Base-by-base conservation (phyloP, 306 rosid species). In the Ceratonia siliqua region DNA sequence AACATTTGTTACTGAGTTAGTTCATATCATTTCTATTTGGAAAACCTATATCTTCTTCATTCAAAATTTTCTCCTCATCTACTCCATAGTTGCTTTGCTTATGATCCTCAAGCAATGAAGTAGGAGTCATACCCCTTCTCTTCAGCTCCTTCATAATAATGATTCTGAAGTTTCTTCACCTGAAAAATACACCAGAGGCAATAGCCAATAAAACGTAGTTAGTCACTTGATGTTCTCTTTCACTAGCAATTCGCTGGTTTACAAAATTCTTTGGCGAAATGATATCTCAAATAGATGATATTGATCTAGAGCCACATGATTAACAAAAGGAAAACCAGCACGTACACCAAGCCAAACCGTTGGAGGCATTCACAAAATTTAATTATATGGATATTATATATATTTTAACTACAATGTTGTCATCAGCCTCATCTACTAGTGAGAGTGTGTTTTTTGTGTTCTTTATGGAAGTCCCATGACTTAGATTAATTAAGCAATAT, bases 151-250 rank as follows among this genome's bases (percentile, higher is more conserved):
- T 94, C 96, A 89, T 82, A 82, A 94, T 82, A 92, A 85, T 21
- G 99, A 94, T 81, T 94, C 99, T 0, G 99, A 92, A 36, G 93
- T 86, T 56, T 94, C 99, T 78, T 94, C 96, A 17, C 95, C 99
- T 94, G 88, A 82, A 68, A 68, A 75, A 68, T 36, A 38, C 41
- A 73, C 11, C 17, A 62, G 45, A 32, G 49, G 66, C 18, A 33
- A 68, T 41, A 83, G 83, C 27, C 70, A 82, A 8, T 52, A 77
- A 36, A 76, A 46, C 20, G 52, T 39, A 69, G 38, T 53, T 68
- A 45, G 50, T 32, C 63, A 61, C 36, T 63, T 18, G 62, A 38
- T 70, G 33, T 38, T 58, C 48, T 7, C 33, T 46, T 55, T 8
- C 22, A 74, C 27, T 56, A 78, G 55, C 7, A 8, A 30, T 28